A percentile compares a stretch with the other conserved stretches of the same genome.
Conservation (phyloP, 1,284 basidiomycete species). For the Melanopsichium pennsylvanicum region DNA sequence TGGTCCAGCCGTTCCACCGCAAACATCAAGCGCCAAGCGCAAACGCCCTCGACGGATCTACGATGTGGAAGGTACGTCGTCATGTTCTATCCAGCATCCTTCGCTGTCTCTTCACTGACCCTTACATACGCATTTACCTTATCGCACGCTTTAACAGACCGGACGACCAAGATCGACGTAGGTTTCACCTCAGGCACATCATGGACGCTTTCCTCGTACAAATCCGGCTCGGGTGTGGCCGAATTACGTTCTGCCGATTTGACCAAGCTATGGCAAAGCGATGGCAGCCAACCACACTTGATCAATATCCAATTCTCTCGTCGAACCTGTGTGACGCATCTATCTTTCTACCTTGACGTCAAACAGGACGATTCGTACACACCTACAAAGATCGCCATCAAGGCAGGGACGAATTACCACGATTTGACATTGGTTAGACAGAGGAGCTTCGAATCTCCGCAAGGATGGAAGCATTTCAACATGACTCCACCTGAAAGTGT, state of each 20-base stretch:
- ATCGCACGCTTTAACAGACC: constrained; percentile 23
- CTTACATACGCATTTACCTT: neutral
- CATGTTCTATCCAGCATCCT: neutral
- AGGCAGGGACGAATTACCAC: constrained; percentile 87
- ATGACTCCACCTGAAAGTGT: constrained; percentile 71
- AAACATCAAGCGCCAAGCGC: constrained; percentile 1
- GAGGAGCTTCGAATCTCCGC: constrained; percentile 70
- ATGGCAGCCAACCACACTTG: constrained; percentile 95
- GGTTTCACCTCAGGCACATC: constrained; percentile 70
- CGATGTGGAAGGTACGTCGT: constrained; percentile 29
- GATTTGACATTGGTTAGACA: constrained; percentile 82
- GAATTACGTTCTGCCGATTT: constrained; percentile 87
- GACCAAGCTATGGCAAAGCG: constrained; percentile 98
- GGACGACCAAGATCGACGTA: constrained; percentile 56
- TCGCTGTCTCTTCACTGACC: neutral
- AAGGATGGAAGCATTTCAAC: constrained; percentile 93
- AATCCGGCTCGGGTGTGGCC: constrained; percentile 94
- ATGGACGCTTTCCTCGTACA: constrained; percentile 97
- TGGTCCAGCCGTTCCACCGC: neutral
- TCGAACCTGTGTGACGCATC: constrained; percentile 85
- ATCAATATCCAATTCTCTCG: constrained; percentile 92
- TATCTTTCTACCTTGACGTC: constrained; percentile 87
- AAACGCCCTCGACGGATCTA: constrained; percentile 27
- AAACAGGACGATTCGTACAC: constrained; percentile 95
- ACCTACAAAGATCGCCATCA: constrained; percentile 85